Evolutionary conservation across 1,284 basidiomycete genomes (phyloP).

Genomic region (Tilletia horrida): DNA sequence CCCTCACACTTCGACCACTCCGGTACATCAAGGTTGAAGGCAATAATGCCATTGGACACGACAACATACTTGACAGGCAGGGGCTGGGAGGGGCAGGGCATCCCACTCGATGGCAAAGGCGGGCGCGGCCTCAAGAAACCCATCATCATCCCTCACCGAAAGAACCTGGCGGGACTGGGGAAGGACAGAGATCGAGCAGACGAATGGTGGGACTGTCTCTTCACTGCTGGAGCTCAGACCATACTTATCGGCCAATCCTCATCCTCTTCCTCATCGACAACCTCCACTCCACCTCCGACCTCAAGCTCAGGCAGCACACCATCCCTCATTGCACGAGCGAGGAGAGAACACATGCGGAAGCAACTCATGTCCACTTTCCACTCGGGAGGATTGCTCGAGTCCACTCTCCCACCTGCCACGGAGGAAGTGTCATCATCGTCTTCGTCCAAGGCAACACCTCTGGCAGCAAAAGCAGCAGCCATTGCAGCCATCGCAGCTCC

Average conservation of each 20-base stretch:
- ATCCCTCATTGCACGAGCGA: constrained; percentile 43
- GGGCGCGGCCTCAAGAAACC: constrained; percentile 53
- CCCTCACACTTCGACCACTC: no score
- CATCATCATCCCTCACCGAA: constrained; percentile 47
- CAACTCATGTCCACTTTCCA: constrained; percentile 50
- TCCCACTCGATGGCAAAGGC: constrained; percentile 43
- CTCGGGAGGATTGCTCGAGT: constrained; percentile 36
- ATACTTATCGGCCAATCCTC: constrained; percentile 37
- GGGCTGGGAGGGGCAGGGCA: constrained; percentile 51
- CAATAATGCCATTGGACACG: constrained; percentile 48
- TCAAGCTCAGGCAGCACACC: constrained; percentile 27
- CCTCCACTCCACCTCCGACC: constrained; percentile 36
- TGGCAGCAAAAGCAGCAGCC: constrained; percentile 16
- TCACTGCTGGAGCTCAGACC: constrained; percentile 31
- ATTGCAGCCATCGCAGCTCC: constrained; percentile 4
- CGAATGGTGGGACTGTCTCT: constrained; percentile 55
- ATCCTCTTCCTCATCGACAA: constrained; percentile 35
- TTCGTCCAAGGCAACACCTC: constrained; percentile 6
- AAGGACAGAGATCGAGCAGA: constrained; percentile 51
- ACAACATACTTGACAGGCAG: constrained; percentile 40
- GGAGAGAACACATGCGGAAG: constrained; percentile 47
- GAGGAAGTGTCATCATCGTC: no score
- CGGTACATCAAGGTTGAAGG: no score
- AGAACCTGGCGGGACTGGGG: constrained; percentile 48
- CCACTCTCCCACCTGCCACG: constrained; percentile 12